These are phyloP conservation scores for Colletotrichum orchidophilum DNA, from an alignment of 2,329 filamentous ascomycete species.

Conservation along the genomic window DNA sequence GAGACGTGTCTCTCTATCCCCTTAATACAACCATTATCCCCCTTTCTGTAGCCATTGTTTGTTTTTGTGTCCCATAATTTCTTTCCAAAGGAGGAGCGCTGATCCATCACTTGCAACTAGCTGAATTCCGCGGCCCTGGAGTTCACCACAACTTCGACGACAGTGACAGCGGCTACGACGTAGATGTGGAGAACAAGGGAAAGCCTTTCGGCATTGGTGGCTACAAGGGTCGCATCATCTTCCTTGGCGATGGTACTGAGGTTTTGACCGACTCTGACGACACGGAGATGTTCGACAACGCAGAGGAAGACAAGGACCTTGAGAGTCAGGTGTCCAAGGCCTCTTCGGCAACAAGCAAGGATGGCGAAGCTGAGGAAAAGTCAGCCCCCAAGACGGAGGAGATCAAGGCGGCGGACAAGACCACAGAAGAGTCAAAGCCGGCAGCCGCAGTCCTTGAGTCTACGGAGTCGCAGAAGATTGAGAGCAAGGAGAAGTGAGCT, in stretches of 20 bases:
- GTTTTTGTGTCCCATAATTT: constrained; percentile 26
- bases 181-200: constrained; percentile 73
- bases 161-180: constrained; percentile 79
- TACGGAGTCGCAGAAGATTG: constrained; percentile 21
- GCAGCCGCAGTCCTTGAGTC: constrained; percentile 14
- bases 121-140: constrained; percentile 85
- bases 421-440: constrained; percentile 31
- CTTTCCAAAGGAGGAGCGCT: constrained; percentile 34
- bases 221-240: constrained; percentile 87
- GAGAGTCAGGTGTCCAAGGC: constrained; percentile 82
- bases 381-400: constrained; percentile 37
- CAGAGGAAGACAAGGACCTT: constrained; percentile 86
- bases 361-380: constrained; percentile 37
- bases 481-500: constrained; percentile 31
- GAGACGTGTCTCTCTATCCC: constrained; percentile 28
- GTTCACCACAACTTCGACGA: constrained; percentile 86
- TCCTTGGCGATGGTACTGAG: constrained; percentile 95
- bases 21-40: constrained; percentile 27
- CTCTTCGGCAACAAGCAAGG: constrained; percentile 30
- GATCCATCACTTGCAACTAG: constrained; percentile 52
- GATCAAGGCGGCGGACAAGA: constrained; percentile 30
- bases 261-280: constrained; percentile 89
- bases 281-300: constrained; percentile 91
- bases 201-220: constrained; percentile 73
- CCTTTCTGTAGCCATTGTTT: constrained; percentile 23